These are phyloP conservation scores for Pyrus hybrid DNA, from an alignment of 331 rosid species.

Conservation along the genomic window DNA sequence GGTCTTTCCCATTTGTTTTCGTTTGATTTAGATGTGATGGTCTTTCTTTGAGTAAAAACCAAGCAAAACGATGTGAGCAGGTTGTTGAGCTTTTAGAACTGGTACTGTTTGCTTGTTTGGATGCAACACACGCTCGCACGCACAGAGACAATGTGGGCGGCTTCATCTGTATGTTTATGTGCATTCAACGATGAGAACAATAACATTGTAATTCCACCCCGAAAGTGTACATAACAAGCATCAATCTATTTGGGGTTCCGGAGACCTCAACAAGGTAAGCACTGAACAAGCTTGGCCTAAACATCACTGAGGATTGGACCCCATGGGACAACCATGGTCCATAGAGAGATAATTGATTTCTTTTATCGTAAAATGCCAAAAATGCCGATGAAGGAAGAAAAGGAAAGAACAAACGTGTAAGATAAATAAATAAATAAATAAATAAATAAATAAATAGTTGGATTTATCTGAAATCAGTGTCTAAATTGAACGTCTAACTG, in stretches of 20 bases:
- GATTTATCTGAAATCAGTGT: background rate
- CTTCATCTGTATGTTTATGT: no score
- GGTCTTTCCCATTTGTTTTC: background rate
- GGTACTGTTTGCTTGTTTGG: background rate
- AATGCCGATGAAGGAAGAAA: background rate
- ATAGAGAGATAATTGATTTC: no score
- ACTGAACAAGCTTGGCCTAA: conserved; percentile 4
- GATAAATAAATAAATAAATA: background rate
- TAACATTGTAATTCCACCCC: no score
- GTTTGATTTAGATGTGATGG: background rate
- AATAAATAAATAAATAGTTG: background rate
- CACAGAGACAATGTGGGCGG: no score
- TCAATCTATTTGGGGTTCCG: background rate
- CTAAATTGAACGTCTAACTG: background rate
- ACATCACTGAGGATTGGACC: background rate
- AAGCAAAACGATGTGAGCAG: background rate
- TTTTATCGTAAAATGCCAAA: background rate
- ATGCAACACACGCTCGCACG: background rate
- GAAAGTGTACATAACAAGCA: no score
- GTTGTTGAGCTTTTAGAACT: background rate
- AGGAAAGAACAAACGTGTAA: background rate
- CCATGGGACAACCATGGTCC: conserved; percentile 1
- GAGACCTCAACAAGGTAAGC: background rate
- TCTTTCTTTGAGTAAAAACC: background rate
- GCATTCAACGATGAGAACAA: no score